These are phyloP conservation scores for Jaltomata sinuosa DNA, from an alignment of 257 asterid species.

Conservation along the genomic window DNA sequence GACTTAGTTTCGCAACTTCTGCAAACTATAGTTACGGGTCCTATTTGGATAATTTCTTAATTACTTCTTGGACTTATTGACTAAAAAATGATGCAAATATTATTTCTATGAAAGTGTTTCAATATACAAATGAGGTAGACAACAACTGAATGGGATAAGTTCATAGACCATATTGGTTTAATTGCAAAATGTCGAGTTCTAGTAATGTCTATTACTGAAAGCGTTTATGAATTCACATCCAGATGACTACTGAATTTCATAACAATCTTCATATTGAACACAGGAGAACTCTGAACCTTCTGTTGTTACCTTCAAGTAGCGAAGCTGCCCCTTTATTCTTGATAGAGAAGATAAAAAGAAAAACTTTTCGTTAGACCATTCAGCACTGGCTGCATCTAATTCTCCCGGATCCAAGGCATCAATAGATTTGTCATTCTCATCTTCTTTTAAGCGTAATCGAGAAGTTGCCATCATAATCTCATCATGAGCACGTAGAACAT, in stretches of 20 bases:
- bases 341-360: slow-evolving; percentile 59
- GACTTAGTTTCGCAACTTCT: neutral
- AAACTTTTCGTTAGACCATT: slow-evolving; percentile 85
- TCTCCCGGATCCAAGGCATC: slow-evolving; percentile 80
- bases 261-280: neutral
- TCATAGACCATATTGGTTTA: neutral
- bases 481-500: slow-evolving; percentile 90
- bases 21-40: neutral
- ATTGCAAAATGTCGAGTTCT: neutral
- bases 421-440: slow-evolving; percentile 63
- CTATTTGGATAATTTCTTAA: neutral
- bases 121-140: neutral
- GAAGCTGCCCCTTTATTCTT: slow-evolving; percentile 86
- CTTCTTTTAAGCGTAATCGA: slow-evolving; percentile 75
- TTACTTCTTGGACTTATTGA: neutral
- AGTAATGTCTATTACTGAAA: neutral
- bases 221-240: neutral
- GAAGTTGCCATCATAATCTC: slow-evolving; percentile 92
- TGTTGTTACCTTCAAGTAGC: slow-evolving; percentile 75
- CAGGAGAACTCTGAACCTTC: neutral
- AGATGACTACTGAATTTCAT: neutral
- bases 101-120: neutral
- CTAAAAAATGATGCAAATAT: neutral
- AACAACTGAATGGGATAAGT: neutral
- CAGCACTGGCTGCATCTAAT: slow-evolving; percentile 68